Base-by-base conservation (phyloP, 805 yeast species). In the Cyberlindnera bimundalis region DNA sequence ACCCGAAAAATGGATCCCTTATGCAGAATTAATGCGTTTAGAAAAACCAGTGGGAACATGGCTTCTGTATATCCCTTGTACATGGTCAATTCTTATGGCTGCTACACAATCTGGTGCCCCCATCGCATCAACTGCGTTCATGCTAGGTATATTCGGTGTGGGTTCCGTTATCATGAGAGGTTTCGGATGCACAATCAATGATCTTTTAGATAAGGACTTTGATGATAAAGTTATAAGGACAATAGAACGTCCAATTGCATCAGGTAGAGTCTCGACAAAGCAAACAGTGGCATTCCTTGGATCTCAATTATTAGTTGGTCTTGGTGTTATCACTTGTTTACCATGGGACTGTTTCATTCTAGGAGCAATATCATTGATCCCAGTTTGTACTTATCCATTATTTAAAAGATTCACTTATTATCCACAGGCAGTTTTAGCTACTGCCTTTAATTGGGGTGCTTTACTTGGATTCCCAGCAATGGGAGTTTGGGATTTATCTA, bases 1-100 rank as follows among this genome's bases (percentile, higher is more conserved):
- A 18, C 98, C 99, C 0, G 70, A 67, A 30, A 71, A 71, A 42
- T 70, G 81, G 78, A 81, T 86, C 33, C 98, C 99, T 0, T 93
- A 89, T 59, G 95, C 96, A 31, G 95, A 88, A 56, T 67, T 93
- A 40, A 81, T 89, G 84, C 71, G 99, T 40, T 62, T 91, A 40
- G 99, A 93, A 58, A 87, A 87, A 53, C 99, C 99, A 0, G 95
- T 85, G n/a, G 99, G 99, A 0, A 85, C 97, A 0, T 79, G 87
- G 73, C 67, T 91, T 20, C 66, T 93, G 30, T 77, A 78, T 45
- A 68, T 87, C 35, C 99, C 99, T 0, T 82, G 96, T 37, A 76
- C 87, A 33, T 93, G 98, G 98, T 84, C 96, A 10, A 83, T 93
- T 40, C 71, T 91, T 0, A 83, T 90, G 81, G 97, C 96, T 1